These are phyloP conservation scores for Pyronema omphalodes DNA, from an alignment of 495 filamentous ascomycete genomes.

Conservation along the genomic window DNA sequence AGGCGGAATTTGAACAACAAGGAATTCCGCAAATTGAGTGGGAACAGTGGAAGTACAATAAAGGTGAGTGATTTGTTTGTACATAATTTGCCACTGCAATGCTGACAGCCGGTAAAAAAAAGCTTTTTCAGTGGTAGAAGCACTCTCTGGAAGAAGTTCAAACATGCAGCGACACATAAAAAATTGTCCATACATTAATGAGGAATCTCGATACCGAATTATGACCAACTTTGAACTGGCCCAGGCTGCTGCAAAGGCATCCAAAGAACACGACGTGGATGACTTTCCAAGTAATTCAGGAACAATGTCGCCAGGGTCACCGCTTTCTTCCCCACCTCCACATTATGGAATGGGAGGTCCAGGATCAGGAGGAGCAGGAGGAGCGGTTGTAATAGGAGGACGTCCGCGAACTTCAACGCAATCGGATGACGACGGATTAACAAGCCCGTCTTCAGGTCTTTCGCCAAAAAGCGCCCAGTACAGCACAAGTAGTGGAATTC, in stretches of 20 bases:
- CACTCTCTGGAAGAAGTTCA: conserved; percentile 1
- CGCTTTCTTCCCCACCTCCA: not conserved
- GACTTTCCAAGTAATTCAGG: not conserved
- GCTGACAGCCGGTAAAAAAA: not conserved
- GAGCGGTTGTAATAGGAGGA: no score
- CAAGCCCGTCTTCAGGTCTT: not conserved
- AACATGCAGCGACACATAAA: conserved; percentile 7
- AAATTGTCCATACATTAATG: not conserved
- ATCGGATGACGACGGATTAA: not conserved
- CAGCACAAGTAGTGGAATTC: not conserved
- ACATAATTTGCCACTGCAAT: not conserved
- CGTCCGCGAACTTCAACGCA: not conserved
- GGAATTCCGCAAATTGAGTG: not conserved
- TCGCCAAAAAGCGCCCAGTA: not conserved
- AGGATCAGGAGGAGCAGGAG: no score
- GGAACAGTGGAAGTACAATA: not conserved
- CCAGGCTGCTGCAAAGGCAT: not conserved
- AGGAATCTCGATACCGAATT: not conserved
- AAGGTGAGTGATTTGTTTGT: not conserved
- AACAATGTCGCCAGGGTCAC: not conserved
- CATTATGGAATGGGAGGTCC: not conserved
- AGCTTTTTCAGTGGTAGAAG: conserved; percentile 3
- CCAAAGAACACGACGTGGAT: not conserved
- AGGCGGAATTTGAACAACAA: not conserved
- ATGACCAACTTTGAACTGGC: not conserved